Base-by-base conservation (phyloP, 352 stramenopile species). In the Sclerospora graminicola region DNA sequence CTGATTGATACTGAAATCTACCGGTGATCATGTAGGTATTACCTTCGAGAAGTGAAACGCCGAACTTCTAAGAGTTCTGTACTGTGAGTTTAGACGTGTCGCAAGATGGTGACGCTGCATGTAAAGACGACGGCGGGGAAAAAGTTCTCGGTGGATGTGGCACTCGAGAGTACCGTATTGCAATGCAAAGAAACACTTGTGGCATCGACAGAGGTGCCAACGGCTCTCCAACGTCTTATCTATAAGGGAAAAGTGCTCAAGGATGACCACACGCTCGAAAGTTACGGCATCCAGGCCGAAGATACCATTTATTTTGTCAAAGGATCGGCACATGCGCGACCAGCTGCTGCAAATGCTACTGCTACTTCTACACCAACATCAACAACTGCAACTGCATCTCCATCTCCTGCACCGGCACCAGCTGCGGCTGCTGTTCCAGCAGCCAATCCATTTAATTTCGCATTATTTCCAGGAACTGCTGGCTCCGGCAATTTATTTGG, bases 201-300 rank as follows among this genome's bases (percentile, higher is more conserved):
- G 44, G 53, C 50, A 5, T 49, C 57, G 39, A 89, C 82, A 19
- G 69, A 84, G 28, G 81, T 94, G 11, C 59, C 80, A 0, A 61
- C 65, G n/a, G 47, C 64, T 34, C 77, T 88, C 44, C 84, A 95
- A 59, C 78, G 84, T 4, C 71, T 95, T 42, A 94, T 95, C 44
- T 85, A 84, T 63, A 90, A 92, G 56, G 84, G 84, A 41, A 95
- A 93, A 56, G 78, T 95, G 44, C 75, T 95, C 42, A 90, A 95
- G 55, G 83, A 95, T 55, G 83, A 94, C 10, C 59, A 74, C 30
- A 91, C 81, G 15, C 66, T 94, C 36, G 60, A 64, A 14, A 85
- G 75, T 54, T 95, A 94, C 59, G 77, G 75, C n/a, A 77, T 92
- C 38, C 67, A 70, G 36, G 73, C 69, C 7, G 69, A 88, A 32